These are phyloP conservation scores for Sporothrix sp. DNA, from an alignment of 2,329 filamentous ascomycete genomes.

Conservation along the genomic window DNA sequence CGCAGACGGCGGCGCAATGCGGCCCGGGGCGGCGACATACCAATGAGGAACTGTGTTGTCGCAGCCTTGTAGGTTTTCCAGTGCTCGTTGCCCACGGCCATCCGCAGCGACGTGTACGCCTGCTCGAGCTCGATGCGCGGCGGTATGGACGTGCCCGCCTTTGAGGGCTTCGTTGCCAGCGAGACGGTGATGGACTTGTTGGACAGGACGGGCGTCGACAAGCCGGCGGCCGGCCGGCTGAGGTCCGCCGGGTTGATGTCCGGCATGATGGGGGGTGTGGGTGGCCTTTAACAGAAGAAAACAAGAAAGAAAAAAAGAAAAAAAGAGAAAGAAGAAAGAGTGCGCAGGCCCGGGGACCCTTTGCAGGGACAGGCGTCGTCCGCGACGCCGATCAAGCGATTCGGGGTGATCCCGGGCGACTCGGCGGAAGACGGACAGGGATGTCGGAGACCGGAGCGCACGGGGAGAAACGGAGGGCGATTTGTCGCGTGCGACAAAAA, in stretches of 20 bases:
- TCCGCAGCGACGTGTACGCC: constrained; percentile 52
- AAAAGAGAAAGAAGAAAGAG: no score
- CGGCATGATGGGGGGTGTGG: constrained; percentile 38
- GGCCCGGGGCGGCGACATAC: no score
- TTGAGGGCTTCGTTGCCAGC: constrained; percentile 41
- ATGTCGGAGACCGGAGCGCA: constrained; percentile 1
- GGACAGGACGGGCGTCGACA: constrained; percentile 49
- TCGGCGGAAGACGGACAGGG: constrained; percentile 2
- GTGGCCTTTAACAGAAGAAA: no score
- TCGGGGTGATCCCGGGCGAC: constrained; percentile 21
- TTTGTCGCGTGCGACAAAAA: constrained; percentile 37
- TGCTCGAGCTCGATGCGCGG: constrained; percentile 59
- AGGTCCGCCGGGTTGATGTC: constrained; percentile 62
- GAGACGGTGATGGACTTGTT: constrained; percentile 48
- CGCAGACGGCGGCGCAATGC: background rate
- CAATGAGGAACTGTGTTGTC: constrained; percentile 52
- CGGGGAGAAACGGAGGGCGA: background rate
- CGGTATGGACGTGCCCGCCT: constrained; percentile 53
- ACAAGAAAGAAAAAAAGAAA: no score
- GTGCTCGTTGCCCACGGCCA: constrained; percentile 48
- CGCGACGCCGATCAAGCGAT: constrained; percentile 1
- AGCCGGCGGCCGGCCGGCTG: constrained; percentile 49
- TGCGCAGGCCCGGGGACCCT: background rate
- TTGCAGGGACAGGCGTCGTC: background rate
- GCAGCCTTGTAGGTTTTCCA: constrained; percentile 57